Evolutionary conservation across 108 stramenopile genomes (phyloP).

Genomic region (Pseudonitzschia multiseries): DNA sequence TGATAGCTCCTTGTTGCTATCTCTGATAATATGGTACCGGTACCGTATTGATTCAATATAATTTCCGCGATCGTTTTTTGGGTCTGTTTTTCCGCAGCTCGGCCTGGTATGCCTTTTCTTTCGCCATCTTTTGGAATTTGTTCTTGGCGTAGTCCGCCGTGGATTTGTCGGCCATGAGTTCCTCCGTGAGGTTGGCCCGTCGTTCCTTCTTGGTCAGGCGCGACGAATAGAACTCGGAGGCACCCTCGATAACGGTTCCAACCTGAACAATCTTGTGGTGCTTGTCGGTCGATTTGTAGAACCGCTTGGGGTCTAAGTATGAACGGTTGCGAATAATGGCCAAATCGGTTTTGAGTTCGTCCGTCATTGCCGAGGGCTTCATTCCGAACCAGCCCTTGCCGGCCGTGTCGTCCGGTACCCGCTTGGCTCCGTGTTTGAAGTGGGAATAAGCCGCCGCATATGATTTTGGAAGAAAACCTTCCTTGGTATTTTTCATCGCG

Average conservation of each 20-base stretch:
- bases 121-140: conserved; percentile 69
- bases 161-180: conserved; percentile 83
- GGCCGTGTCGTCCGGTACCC: conserved; percentile 45
- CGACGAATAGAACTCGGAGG: conserved; percentile 76
- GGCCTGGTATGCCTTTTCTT: conserved; percentile 40
- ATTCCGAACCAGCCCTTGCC: conserved; percentile 82
- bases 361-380: conserved; percentile 58
- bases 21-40: too few relatives aligned
- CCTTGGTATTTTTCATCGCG: conserved; percentile 8
- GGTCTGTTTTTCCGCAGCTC: conserved; percentile 24
- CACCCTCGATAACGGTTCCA: conserved; percentile 92
- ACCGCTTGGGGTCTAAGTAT: conserved; percentile 94
- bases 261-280: conserved; percentile 43
- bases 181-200: conserved; percentile 82
- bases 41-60: conserved; percentile 1
- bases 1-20: too few relatives aligned
- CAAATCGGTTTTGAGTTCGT: conserved; percentile 59
- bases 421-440: conserved; percentile 49
- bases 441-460: conserved; percentile 41
- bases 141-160: conserved; percentile 52
- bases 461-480: conserved; percentile 19
- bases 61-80: conserved; percentile 22
- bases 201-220: conserved; percentile 88
- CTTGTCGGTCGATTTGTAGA: conserved; percentile 91
- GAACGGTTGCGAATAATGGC: conserved; percentile 82